phyloP scores from a whole-genome alignment of 2,329 filamentous ascomycete species.

The Diplodia intermedia region DNA sequence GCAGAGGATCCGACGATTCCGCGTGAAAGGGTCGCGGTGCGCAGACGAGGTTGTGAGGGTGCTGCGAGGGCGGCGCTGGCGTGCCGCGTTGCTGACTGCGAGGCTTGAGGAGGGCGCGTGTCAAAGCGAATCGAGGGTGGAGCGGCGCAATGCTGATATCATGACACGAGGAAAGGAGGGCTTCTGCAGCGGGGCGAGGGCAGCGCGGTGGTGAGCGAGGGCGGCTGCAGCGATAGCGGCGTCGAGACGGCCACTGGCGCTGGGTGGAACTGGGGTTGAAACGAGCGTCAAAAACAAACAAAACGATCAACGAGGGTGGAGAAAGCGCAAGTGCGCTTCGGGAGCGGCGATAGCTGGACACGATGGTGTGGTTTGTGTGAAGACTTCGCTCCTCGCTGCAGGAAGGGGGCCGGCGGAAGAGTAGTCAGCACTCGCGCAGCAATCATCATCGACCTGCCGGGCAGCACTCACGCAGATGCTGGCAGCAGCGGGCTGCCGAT shows the following conservation, averaged over 20 bases:
- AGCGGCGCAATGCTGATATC: conserved; percentile 27
- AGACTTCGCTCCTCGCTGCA: not conserved
- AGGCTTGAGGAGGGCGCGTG: conserved; percentile 13
- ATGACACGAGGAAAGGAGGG: conserved; percentile 25
- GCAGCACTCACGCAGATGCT: conserved; percentile 15
- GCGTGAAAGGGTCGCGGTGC: not conserved
- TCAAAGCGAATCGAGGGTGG: conserved; percentile 4
- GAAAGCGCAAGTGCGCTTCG: conserved; percentile 28
- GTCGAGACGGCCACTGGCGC: conserved; percentile 17
- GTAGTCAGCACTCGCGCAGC: conserved; percentile 25
- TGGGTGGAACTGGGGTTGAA: conserved; percentile 25
- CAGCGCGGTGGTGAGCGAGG: conserved; percentile 25
- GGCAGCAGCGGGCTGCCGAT: conserved; percentile 23
- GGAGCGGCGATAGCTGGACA: not conserved
- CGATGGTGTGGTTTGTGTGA: conserved; percentile 13
- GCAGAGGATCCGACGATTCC: conserved; percentile 22
- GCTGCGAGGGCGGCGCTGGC: not conserved
- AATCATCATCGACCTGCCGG: conserved; percentile 11
- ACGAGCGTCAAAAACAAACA: conserved; percentile 29
- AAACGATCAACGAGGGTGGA: conserved; percentile 19
- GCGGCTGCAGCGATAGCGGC: conserved; percentile 30
- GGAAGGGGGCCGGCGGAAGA: conserved; percentile 26
- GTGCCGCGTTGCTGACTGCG: conserved; percentile 17
- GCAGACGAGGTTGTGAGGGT: not conserved
- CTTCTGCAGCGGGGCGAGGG: conserved; percentile 14